Evolutionary conservation across 1,284 basidiomycete species (phyloP).

Genomic region (Apiotrichum mycotoxinovorans): DNA sequence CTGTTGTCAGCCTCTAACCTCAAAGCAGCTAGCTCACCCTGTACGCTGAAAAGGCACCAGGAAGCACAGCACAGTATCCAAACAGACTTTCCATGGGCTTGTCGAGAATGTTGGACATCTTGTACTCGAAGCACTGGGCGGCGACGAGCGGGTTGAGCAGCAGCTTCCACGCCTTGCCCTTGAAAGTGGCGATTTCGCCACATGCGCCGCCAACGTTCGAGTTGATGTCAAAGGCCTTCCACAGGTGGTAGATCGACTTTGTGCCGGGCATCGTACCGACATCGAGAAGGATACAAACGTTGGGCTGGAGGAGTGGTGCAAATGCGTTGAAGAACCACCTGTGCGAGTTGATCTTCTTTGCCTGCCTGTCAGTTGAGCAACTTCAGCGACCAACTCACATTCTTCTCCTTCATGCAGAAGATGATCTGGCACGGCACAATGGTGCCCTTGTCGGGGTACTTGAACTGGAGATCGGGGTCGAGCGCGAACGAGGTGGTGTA

Average conservation of each 20-base stretch:
- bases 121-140: conserved; percentile 92
- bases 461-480: conserved; percentile 84
- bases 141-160: conserved; percentile 85
- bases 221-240: conserved; percentile 91
- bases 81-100: conserved; percentile 92
- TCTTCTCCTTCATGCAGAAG: conserved; percentile 73
- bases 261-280: conserved; percentile 85
- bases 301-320: conserved; percentile 57
- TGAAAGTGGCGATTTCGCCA: conserved; percentile 90
- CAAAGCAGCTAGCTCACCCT: conserved; percentile 29
- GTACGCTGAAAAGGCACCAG: conserved; percentile 93
- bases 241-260: conserved; percentile 78
- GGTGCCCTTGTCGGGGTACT: conserved; percentile 80
- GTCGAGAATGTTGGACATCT: conserved; percentile 81
- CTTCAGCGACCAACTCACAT: conserved; percentile 66
- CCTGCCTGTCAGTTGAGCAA: conserved; percentile 41
- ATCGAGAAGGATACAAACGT: conserved; percentile 61
- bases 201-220: conserved; percentile 91
- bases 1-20: conserved; percentile 23
- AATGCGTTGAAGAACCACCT: conserved; percentile 96
- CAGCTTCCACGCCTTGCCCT: conserved; percentile 77
- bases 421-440: conserved; percentile 89
- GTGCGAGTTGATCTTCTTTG: conserved; percentile 95
- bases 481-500: conserved; percentile 82
- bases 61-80: conserved; percentile 74